phyloP scores from a whole-genome alignment of 2,329 filamentous ascomycete genomes.

The Ophiostoma australiae region DNA sequence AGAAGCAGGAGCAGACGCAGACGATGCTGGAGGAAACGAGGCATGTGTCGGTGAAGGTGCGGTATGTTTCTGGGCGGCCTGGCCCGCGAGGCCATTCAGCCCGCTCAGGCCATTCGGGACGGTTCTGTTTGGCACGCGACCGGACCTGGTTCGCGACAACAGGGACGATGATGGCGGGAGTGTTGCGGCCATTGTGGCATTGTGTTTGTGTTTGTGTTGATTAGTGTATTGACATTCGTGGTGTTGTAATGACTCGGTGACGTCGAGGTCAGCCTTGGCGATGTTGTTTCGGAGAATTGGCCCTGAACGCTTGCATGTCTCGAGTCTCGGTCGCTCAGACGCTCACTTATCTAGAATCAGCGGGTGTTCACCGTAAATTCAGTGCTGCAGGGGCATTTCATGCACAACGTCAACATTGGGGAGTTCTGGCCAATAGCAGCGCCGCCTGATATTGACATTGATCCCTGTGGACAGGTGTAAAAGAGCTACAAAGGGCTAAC shows the following conservation, averaged over 20 bases:
- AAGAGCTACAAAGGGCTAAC: not conserved
- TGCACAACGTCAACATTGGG: slow-evolving; percentile 9
- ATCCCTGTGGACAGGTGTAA: not conserved
- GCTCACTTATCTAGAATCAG: not conserved
- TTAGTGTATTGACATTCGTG: not conserved
- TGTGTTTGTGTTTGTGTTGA: not conserved
- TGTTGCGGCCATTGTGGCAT: slow-evolving; percentile 25
- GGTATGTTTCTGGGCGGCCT: not conserved
- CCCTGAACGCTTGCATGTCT: not conserved
- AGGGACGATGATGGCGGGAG: slow-evolving; percentile 23
- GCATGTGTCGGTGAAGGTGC: not conserved
- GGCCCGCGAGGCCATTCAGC: not conserved
- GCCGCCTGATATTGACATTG: slow-evolving; percentile 3
- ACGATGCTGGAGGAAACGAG: not conserved
- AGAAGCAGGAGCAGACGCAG: not conserved
- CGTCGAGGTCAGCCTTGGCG: not conserved
- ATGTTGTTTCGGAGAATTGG: not conserved
- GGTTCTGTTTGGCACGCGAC: slow-evolving; percentile 28
- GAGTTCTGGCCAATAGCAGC: slow-evolving; percentile 11
- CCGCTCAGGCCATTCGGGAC: not conserved
- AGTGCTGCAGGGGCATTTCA: slow-evolving; percentile 13
- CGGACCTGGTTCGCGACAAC: slow-evolving; percentile 30
- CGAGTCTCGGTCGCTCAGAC: not conserved
- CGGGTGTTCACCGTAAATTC: not conserved
- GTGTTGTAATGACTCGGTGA: not conserved